A percentile compares a stretch with the other conserved stretches of the same genome.
Evolutionary conservation across 768 basidiomycete species (phyloP).

Genomic region (Leccinum longicurvipes): DNA sequence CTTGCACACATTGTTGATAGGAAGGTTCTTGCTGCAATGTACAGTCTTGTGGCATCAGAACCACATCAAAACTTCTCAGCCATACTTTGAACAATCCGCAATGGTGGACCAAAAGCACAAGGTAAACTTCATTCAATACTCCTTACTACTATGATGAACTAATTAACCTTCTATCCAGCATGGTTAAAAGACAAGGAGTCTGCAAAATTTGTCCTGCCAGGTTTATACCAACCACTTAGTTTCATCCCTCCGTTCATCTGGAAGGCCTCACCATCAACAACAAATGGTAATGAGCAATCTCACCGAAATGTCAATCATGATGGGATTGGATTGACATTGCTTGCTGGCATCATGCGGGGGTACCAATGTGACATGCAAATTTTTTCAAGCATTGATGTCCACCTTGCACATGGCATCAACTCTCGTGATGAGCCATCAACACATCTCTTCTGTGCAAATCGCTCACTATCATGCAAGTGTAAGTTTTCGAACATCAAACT

Average conservation of each 20-base stretch:
- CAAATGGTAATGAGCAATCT: conserved; percentile 12
- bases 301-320: conserved; percentile 6
- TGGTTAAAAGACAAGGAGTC: conserved; percentile 6
- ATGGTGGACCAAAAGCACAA: neutral
- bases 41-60: neutral
- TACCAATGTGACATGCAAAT: neutral
- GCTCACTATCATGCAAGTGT: no score
- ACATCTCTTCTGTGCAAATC: neutral
- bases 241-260: neutral
- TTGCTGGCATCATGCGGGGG: conserved; percentile 9
- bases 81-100: neutral
- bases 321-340: conserved; percentile 3
- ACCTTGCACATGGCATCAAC: neutral
- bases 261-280: conserved; percentile 8
- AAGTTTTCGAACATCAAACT: no score
- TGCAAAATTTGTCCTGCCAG: neutral
- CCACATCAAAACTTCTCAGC: neutral
- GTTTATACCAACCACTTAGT: conserved; percentile 1
- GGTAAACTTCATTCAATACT: no score
- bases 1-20: no score
- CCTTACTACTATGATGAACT: neutral
- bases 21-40: neutral
- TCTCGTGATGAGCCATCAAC: neutral
- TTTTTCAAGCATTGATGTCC: neutral
- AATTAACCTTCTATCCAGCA: neutral